These are phyloP conservation scores for Neofusicoccum ribis DNA, from an alignment of 2,329 filamentous ascomycete genomes.

Conservation along the genomic window DNA sequence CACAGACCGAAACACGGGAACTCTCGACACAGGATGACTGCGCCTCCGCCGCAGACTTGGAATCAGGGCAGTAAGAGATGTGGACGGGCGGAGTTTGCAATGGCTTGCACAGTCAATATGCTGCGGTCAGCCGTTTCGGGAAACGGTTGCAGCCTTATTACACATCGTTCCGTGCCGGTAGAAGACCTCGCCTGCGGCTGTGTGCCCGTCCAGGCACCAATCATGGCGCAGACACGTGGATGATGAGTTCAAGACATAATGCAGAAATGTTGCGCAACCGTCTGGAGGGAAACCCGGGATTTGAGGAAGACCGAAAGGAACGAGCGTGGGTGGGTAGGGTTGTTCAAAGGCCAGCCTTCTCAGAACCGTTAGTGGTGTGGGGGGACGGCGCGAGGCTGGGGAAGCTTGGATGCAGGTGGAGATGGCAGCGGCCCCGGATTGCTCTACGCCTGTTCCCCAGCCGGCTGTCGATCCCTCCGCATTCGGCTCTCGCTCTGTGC, in stretches of 20 bases:
- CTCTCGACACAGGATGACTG: not conserved
- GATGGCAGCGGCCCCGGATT: not conserved
- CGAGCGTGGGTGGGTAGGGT: not conserved
- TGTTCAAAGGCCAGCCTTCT: not conserved
- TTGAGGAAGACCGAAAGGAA: not conserved
- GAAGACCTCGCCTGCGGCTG: not conserved
- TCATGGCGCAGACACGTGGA: not conserved
- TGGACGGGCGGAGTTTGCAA: not conserved
- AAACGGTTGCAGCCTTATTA: not conserved
- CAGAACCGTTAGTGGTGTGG: not conserved
- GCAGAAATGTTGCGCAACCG: not conserved
- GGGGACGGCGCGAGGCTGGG: not conserved
- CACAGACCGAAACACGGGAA: not conserved
- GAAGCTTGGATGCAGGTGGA: not conserved
- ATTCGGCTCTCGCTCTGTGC: not conserved
- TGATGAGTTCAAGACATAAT: not conserved
- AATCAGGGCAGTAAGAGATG: not conserved
- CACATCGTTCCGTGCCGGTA: not conserved
- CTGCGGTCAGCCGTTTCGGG: conserved; percentile 9
- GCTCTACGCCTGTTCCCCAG: not conserved
- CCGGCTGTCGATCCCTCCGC: not conserved
- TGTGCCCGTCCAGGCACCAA: not conserved
- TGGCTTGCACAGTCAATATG: conserved; percentile 1
- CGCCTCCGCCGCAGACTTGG: conserved; percentile 10
- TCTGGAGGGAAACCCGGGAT: not conserved